Conservation (phyloP, 179 eudicot species). For the Actinidia chinensis region DNA sequence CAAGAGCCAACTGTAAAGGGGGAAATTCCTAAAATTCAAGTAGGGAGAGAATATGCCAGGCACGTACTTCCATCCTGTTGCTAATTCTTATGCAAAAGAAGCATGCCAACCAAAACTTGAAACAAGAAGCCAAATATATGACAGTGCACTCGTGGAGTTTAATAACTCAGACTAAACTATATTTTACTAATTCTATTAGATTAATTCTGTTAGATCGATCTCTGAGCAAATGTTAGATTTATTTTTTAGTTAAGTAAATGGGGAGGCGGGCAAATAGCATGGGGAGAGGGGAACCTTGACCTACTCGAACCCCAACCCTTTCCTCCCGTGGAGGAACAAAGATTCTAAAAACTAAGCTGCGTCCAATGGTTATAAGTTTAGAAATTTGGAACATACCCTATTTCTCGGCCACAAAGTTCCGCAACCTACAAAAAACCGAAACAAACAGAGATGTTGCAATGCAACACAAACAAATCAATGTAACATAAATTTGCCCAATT, state of each 20-base stretch:
- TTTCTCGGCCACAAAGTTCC: slow-evolving; percentile 73
- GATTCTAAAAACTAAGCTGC: too few species aligned
- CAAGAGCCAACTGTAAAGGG: background rate
- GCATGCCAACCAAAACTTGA: background rate
- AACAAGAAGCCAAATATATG: background rate
- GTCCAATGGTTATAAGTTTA: too few species aligned
- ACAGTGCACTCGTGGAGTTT: background rate
- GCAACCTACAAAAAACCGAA: slow-evolving; percentile 57
- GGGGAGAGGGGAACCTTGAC: too few species aligned
- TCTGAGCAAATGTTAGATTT: background rate
- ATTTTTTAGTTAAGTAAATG: too few species aligned
- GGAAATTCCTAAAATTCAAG: background rate
- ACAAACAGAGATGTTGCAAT: slow-evolving; percentile 6
- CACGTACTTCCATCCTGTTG: slow-evolving; percentile 77
- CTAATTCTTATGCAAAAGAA: background rate
- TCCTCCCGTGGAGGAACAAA: too few species aligned
- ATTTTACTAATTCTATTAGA: too few species aligned
- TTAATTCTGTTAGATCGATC: background rate
- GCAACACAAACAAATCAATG: background rate
- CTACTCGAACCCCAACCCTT: too few species aligned
- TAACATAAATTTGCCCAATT: background rate
- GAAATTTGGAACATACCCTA: slow-evolving; percentile 44
- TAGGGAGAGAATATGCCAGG: background rate
- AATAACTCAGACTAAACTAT: slow-evolving; percentile 7
- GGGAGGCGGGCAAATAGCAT: too few species aligned